Conservation (phyloP, 2,329 filamentous ascomycete species). For the Myriosclerotinia scirpicola region DNA sequence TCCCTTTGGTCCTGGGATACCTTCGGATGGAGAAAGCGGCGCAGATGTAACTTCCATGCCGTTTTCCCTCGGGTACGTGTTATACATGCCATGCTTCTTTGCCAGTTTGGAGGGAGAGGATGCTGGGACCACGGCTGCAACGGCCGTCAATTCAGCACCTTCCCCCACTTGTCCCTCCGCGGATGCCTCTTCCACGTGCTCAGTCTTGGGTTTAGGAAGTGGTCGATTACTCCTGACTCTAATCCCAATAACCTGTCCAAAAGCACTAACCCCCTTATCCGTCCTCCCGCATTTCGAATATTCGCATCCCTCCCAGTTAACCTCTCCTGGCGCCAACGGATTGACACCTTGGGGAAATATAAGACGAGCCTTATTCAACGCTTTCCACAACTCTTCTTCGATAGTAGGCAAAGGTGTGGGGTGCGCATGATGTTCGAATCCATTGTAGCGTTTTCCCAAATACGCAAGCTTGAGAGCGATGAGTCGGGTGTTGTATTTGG, state of each 20-base stretch:
- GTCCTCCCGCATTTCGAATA: constrained; percentile 96
- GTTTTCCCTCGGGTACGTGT: constrained; percentile 34
- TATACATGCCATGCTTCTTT: constrained; percentile 22
- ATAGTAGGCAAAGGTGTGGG: constrained; percentile 72
- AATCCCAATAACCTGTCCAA: constrained; percentile 90
- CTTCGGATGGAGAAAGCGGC: constrained; percentile 31
- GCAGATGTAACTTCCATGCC: constrained; percentile 35
- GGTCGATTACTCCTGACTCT: constrained; percentile 78
- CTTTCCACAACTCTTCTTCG: constrained; percentile 93
- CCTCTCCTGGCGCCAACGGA: constrained; percentile 49
- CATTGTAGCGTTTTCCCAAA: constrained; percentile 85
- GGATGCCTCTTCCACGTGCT: constrained; percentile 21
- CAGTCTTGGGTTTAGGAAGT: constrained; percentile 43
- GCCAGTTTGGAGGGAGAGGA: no score
- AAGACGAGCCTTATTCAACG: constrained; percentile 75
- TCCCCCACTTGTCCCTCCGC: no score
- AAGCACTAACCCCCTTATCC: constrained; percentile 90
- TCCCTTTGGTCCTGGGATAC: not conserved
- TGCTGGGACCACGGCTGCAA: no score
- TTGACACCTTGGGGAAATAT: constrained; percentile 63
- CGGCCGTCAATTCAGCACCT: no score
- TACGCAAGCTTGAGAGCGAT: constrained; percentile 95
- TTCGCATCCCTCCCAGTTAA: constrained; percentile 81
- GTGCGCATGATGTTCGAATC: constrained; percentile 82
- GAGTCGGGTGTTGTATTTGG: constrained; percentile 76